phyloP scores from a whole-genome alignment of 1,139 yeast genomes.

The Yamadazyma siamensis region DNA sequence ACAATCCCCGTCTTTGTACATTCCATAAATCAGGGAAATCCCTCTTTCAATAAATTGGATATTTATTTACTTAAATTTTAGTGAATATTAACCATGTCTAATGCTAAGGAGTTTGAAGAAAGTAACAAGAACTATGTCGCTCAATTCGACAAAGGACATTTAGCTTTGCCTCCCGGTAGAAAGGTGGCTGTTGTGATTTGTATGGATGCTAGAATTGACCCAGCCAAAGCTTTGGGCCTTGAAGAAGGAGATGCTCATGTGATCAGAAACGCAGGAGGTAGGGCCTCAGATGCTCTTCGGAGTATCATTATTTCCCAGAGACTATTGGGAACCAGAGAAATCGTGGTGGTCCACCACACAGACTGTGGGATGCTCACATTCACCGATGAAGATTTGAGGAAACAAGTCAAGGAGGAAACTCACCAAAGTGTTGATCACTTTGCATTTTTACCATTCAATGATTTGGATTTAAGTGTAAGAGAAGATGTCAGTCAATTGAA shows the following conservation, averaged over 20 bases:
- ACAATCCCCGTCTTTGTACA: no score
- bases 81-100: constrained; percentile 17
- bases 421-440: constrained; percentile 25
- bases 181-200: constrained; percentile 37
- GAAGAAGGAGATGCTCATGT: constrained; percentile 45
- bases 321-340: constrained; percentile 35
- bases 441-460: constrained; percentile 31
- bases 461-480: constrained; percentile 29
- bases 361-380: constrained; percentile 45
- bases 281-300: constrained; percentile 39
- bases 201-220: constrained; percentile 46
- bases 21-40: no score
- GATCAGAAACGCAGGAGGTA: constrained; percentile 45
- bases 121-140: constrained; percentile 15
- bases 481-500: constrained; percentile 33
- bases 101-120: constrained; percentile 22
- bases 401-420: constrained; percentile 24
- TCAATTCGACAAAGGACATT: constrained; percentile 20
- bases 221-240: constrained; percentile 37
- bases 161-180: constrained; percentile 35
- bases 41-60: no score
- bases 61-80: no score
- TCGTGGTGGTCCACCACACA: constrained; percentile 38
- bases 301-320: constrained; percentile 35
- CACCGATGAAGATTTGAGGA: constrained; percentile 24